These are phyloP conservation scores for Coemansia sp. DNA, from an alignment of 371 early-diverging fungal species.

Conservation along the genomic window DNA sequence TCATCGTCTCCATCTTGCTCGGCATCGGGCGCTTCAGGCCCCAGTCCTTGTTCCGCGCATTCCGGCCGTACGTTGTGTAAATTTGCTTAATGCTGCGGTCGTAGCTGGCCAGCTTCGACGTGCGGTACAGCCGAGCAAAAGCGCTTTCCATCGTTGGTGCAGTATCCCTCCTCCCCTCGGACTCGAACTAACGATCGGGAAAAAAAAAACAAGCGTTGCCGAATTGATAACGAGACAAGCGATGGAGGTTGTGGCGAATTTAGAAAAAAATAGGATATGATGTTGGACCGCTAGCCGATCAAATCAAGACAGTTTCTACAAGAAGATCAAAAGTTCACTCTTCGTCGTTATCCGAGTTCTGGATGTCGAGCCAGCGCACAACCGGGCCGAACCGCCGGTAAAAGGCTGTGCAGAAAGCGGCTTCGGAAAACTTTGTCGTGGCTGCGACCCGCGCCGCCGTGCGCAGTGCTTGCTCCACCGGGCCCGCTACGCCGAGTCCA, in stretches of 20 bases:
- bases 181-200: too few species aligned
- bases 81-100: conserved; percentile 71
- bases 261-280: too few species aligned
- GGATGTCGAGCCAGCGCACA: conserved; percentile 43
- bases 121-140: conserved; percentile 67
- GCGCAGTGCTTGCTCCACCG: conserved; percentile 56
- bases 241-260: too few species aligned
- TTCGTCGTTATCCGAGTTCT: neutral
- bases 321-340: neutral
- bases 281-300: too few species aligned
- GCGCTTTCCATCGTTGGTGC: conserved; percentile 62
- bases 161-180: too few species aligned
- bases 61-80: conserved; percentile 59
- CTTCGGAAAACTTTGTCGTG: conserved; percentile 69
- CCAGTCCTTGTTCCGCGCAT: conserved; percentile 64
- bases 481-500: conserved; percentile 54
- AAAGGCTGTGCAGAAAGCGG: conserved; percentile 56
- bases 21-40: conserved; percentile 78
- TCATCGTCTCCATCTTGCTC: conserved; percentile 60
- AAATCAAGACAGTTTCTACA: too few species aligned
- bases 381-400: conserved; percentile 34
- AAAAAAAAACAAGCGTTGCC: too few species aligned
- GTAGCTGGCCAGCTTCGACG: conserved; percentile 71
- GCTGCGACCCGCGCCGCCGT: conserved; percentile 65
- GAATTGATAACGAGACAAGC: too few species aligned